Conservation (phyloP, 2,329 filamentous ascomycete genomes). For the Ceratocystis cubensis region DNA sequence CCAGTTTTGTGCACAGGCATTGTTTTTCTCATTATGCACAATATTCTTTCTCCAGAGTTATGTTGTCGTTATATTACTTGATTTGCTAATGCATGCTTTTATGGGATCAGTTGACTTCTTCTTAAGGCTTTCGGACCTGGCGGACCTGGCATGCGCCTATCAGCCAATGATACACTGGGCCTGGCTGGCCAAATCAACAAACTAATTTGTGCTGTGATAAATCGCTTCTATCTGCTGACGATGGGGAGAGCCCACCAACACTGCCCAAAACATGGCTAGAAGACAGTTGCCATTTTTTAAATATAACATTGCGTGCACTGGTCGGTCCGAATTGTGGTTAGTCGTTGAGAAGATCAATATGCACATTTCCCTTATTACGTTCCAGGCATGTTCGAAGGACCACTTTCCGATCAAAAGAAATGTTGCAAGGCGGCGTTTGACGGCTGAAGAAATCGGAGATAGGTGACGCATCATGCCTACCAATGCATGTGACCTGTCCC, state of each 20-base stretch:
- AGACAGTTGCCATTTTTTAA: too few relatives aligned
- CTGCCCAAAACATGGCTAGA: neutral
- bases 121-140: neutral
- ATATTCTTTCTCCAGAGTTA: neutral
- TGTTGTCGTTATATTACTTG: neutral
- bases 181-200: neutral
- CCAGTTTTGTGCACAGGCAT: neutral
- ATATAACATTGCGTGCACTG: neutral
- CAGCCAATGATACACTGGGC: neutral
- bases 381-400: too few relatives aligned
- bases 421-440: neutral
- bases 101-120: slow-evolving; percentile 9
- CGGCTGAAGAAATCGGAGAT: neutral
- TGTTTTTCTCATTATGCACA: neutral
- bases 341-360: neutral
- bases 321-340: neutral
- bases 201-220: neutral
- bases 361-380: too few relatives aligned
- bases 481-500: neutral
- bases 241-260: neutral
- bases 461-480: neutral
- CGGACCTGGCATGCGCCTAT: neutral
- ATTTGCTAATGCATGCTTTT: neutral
- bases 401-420: too few relatives aligned
- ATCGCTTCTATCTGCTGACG: neutral